phyloP scores from a whole-genome alignment of 2,329 filamentous ascomycete genomes.

The Microsporum ferrugineum region DNA sequence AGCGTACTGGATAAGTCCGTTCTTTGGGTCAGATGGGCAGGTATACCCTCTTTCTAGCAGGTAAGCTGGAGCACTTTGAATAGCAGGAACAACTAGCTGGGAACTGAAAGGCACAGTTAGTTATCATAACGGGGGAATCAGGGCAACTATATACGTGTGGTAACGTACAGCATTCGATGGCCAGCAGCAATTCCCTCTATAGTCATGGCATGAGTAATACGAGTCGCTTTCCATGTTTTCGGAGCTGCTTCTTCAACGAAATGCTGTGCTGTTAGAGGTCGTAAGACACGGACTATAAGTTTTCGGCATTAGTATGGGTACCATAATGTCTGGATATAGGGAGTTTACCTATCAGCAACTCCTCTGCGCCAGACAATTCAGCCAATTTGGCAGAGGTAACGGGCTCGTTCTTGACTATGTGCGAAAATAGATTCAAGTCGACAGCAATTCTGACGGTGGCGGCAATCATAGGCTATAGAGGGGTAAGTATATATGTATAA shows the following conservation, averaged over 20 bases:
- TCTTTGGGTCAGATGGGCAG: slow-evolving; percentile 5
- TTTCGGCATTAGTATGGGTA: not conserved
- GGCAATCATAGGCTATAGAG: slow-evolving; percentile 2
- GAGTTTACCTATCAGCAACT: slow-evolving; percentile 3
- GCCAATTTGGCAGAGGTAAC: slow-evolving; percentile 1
- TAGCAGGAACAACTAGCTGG: not conserved
- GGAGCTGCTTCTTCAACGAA: slow-evolving; percentile 1
- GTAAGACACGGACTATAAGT: not conserved
- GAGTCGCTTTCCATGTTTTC: slow-evolving; percentile 6
- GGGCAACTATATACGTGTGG: not conserved
- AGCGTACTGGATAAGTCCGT: slow-evolving; percentile 3
- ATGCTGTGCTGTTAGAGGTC: not conserved
- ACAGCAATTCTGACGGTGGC: slow-evolving; percentile 6
- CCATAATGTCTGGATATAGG: not conserved
- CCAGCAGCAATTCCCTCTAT: slow-evolving; percentile 4
- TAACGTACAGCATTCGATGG: slow-evolving; percentile 1
- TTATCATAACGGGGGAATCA: not conserved
- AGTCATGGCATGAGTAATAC: not conserved
- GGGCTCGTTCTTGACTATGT: slow-evolving; percentile 4
- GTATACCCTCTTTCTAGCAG: slow-evolving; percentile 1
- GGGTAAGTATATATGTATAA: not conserved
- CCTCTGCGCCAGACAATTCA: slow-evolving; percentile 5
- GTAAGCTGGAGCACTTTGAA: slow-evolving; percentile 4
- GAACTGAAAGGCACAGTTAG: not conserved
- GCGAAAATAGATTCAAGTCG: slow-evolving; percentile 1